Evolutionary conservation across 2,329 filamentous ascomycete species (phyloP), one percentile per base, ranked within the genome.

Genomic region (Apiospora koreana): DNA sequence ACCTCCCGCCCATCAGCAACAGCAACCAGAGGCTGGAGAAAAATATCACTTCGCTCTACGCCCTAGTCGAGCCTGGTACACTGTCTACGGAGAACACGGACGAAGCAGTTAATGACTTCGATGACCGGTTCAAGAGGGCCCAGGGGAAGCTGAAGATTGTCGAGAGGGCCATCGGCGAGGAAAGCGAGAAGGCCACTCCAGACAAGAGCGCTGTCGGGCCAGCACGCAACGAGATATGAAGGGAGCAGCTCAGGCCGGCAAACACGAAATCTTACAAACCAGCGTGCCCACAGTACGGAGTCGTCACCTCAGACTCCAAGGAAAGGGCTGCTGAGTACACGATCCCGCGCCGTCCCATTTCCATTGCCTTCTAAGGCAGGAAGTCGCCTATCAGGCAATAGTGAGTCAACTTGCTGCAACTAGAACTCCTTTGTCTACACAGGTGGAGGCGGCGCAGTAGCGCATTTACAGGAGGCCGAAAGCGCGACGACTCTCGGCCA

Each of bases 41-140:
- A 81, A 95, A 98, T 77, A 82, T 98, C 69, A 86, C 88, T 42
- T 88, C 90, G 9, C 85, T 98, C 12, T 91, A 94, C 72, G 91
- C 92, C 31, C 85, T 98, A 18, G 91, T 94, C 3, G 94, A 97
- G 79, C 91, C 92, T 0, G 90, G 90, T 6, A 95, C 91, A 1
- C 82, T 98, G 58, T 91, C 91, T 21, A 95, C 91, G 25, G 87
- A 91, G 71, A 99, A 99, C 78, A 92, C 89, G 5, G 95, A 98
- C 78, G 94, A 97, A 65, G 91, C 92, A 0, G 94, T 99, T 28
- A 92, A 92, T 67, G 95, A 98, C 76, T 95, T 97, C 77, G 96
- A 99, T 77, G 35, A 98, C 79, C 87, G 95, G 16, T 79, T 97
- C 48, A 96, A 95, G 82, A 89, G 93, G 73, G 95, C 94, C 4